Base-by-base conservation (phyloP, 1,284 basidiomycete species). In the Rhizopogon hawkerae region DNA sequence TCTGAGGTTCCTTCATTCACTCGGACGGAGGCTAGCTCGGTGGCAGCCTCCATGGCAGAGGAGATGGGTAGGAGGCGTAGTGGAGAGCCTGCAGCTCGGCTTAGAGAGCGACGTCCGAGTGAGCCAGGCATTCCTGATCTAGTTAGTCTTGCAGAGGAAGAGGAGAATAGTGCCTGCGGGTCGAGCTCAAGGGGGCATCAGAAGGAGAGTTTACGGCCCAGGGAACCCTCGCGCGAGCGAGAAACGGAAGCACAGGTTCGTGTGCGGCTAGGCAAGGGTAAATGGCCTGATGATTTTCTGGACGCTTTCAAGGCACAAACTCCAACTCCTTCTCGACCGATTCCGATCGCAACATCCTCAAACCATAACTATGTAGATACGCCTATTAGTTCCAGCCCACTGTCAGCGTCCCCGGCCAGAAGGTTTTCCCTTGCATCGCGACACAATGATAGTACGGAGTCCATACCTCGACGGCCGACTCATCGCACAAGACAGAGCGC, bases 271-370 rank as follows among this genome's bases (percentile, higher is more conserved):
- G 79, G 81, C 36, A 85, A 89, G 63, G 85, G 83, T 50, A 87
- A 85, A 64, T 88, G 85, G 84, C 85, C 87, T 1, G 85, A 89
- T 61, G 86, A 89, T 63, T 87, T 87, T 60, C 62, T 87, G 50
- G 78, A 79, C 58, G 78, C 70, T 18, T 77, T 83, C 56, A 70
- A 71, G 51, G 52, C 61, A 10, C 61, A 66, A 48, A 60, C 50
- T 51, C 64, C 60, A 51, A 60, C 38, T 29, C 45, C 63, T 39
- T 42, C 62, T 3, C 67, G 60, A 26, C 58, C 65, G 46, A 66
- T 68, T 49, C 59, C 67, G 52, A 59, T 60, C 57, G 65, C 60
- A 51, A 56, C 56, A 39, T 48, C 57, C 38, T 52, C 56, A 39
- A 43, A 33, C 11, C 16, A 49, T 37, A 43, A 33, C 6, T 8